Conservation (phyloP, 2,329 filamentous ascomycete genomes). For the Fusarium sp. region DNA sequence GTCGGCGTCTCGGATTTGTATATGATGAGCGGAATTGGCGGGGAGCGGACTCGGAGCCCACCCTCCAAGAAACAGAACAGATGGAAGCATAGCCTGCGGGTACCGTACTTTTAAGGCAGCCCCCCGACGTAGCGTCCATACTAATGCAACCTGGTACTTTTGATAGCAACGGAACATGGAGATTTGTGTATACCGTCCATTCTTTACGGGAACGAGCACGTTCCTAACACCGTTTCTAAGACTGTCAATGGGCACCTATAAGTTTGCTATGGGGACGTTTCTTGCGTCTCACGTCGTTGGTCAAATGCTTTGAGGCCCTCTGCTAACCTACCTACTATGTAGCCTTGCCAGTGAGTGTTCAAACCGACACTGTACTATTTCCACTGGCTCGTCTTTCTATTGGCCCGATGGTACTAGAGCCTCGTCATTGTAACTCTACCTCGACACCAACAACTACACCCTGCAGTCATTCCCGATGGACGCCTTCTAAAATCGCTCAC, state of each 20-base stretch:
- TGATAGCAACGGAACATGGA: neutral
- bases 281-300: slow-evolving; percentile 6
- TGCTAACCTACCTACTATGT: slow-evolving; percentile 21
- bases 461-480: slow-evolving; percentile 40
- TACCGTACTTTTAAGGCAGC: slow-evolving; percentile 26
- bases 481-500: slow-evolving; percentile 44
- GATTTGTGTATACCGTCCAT: neutral
- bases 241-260: slow-evolving; percentile 10
- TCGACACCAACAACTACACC: slow-evolving; percentile 40
- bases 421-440: slow-evolving; percentile 42
- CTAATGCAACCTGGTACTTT: slow-evolving; percentile 14
- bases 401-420: slow-evolving; percentile 28
- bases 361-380: slow-evolving; percentile 30
- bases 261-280: neutral
- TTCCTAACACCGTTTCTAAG: slow-evolving; percentile 4
- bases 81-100: slow-evolving; percentile 28
- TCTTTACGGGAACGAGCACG: neutral
- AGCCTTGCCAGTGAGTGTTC: slow-evolving; percentile 22
- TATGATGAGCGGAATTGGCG: slow-evolving; percentile 40
- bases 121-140: slow-evolving; percentile 9
- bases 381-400: slow-evolving; percentile 24
- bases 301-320: slow-evolving; percentile 35
- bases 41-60: slow-evolving; percentile 34
- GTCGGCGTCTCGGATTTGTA: slow-evolving; percentile 44
- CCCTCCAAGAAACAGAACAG: slow-evolving; percentile 37